phyloP scores from a whole-genome alignment of 2,329 filamentous ascomycete species.

The Hirsutella rhossiliensis region DNA sequence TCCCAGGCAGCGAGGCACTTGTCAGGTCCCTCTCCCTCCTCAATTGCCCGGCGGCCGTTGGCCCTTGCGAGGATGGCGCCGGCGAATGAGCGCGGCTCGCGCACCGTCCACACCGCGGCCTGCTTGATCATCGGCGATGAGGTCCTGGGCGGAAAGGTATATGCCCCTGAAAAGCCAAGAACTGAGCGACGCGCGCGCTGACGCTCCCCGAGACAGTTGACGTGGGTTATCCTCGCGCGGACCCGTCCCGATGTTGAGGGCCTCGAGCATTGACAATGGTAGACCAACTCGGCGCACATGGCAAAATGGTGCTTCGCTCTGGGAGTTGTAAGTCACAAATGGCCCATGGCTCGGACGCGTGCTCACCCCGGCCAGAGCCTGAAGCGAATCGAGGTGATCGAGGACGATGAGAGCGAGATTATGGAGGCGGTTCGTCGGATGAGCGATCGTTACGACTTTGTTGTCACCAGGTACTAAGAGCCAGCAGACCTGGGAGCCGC shows the following conservation, averaged over 20 bases:
- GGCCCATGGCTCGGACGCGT: not conserved
- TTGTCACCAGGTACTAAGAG: conserved; percentile 59
- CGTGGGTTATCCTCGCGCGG: conserved; percentile 16
- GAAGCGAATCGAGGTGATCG: conserved; percentile 84
- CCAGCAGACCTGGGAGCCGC: too few species aligned
- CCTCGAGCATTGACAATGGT: conserved; percentile 8
- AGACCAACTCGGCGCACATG: conserved; percentile 54
- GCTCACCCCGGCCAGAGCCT: conserved; percentile 38
- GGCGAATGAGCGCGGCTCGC: conserved; percentile 38
- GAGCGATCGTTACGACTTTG: conserved; percentile 83
- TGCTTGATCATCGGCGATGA: conserved; percentile 97
- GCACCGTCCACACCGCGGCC: conserved; percentile 76
- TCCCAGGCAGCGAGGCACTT: conserved; percentile 64
- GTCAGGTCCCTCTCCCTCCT: conserved; percentile 13
- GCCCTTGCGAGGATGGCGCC: conserved; percentile 26
- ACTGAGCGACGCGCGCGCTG: conserved; percentile 2
- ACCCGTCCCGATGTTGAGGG: not conserved
- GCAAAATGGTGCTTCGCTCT: conserved; percentile 53
- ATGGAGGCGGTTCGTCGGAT: conserved; percentile 77
- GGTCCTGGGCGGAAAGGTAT: conserved; percentile 85
- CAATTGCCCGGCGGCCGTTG: conserved; percentile 16
- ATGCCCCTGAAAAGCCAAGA: conserved; percentile 7
- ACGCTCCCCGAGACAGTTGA: conserved; percentile 20
- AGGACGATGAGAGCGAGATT: conserved; percentile 85
- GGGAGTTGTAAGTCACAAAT: conserved; percentile 36